phyloP scores from a whole-genome alignment of 1,284 basidiomycete genomes.

The Ganoderma leucocontextum region DNA sequence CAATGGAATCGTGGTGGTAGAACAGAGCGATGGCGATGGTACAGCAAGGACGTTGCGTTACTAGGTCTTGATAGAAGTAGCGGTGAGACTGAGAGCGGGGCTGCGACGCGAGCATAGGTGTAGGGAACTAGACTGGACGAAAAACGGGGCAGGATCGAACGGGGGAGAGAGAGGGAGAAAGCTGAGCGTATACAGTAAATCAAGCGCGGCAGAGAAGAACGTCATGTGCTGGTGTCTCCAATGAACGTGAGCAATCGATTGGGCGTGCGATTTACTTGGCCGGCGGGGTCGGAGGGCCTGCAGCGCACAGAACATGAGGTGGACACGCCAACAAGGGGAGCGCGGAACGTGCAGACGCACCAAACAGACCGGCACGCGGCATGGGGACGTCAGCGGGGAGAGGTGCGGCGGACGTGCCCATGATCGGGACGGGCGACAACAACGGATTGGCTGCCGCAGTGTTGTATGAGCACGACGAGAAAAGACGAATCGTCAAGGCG shows the following conservation, averaged over 20 bases:
- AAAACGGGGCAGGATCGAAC: not conserved
- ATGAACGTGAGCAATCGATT: slow-evolving; percentile 11
- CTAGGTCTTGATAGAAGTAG: slow-evolving; percentile 11
- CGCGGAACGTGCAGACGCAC: slow-evolving; percentile 43
- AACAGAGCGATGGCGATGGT: slow-evolving; percentile 6
- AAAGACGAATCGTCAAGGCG: not conserved
- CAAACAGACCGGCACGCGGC: slow-evolving; percentile 66
- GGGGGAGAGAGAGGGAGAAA: not conserved
- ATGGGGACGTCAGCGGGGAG: slow-evolving; percentile 49
- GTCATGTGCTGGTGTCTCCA: not conserved
- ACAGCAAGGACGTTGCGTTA: slow-evolving; percentile 13
- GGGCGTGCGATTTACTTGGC: slow-evolving; percentile 52
- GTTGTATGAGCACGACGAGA: slow-evolving; percentile 6
- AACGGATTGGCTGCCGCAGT: slow-evolving; percentile 58
- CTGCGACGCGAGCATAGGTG: not conserved
- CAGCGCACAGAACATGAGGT: not conserved
- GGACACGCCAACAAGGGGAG: not conserved
- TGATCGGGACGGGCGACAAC: slow-evolving; percentile 55
- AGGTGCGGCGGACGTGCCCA: slow-evolving; percentile 44
- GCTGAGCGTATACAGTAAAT: not conserved
- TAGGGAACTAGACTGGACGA: not conserved
- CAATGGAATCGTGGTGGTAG: not conserved
- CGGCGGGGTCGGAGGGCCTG: slow-evolving; percentile 67
- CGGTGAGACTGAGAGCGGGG: not conserved
- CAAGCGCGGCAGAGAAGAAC: not conserved